phyloP scores from a whole-genome alignment of 192 early-diverging fungal genomes.

The Coemansia sp. region DNA sequence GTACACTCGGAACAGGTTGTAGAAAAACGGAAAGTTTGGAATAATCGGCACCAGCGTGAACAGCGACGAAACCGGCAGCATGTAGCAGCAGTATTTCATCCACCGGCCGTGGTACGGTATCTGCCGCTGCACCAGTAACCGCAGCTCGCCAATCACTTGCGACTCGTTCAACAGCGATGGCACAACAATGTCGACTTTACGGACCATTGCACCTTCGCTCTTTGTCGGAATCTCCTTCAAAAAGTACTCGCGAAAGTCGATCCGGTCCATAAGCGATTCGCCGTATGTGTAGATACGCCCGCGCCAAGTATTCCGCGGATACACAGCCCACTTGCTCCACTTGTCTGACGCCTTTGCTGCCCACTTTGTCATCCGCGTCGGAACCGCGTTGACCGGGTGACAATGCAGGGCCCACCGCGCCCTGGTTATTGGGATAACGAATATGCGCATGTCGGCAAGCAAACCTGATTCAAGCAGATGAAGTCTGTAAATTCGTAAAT shows the following conservation, averaged over 20 bases:
- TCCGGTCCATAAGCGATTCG: conserved; percentile 63
- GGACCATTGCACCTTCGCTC: conserved; percentile 29
- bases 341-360: conserved; percentile 38
- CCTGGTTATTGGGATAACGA: conserved; percentile 42
- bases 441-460: conserved; percentile 33
- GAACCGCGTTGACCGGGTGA: conserved; percentile 36
- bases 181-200: conserved; percentile 36
- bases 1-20: conserved; percentile 77
- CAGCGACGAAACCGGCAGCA: conserved; percentile 64
- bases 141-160: conserved; percentile 51
- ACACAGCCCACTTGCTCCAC: conserved; percentile 44
- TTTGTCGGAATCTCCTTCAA: conserved; percentile 67
- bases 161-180: conserved; percentile 52
- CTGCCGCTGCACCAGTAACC: conserved; percentile 46
- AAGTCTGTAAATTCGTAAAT: not conserved
- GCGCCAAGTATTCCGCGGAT: conserved; percentile 57
- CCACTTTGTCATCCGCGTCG: conserved; percentile 43
- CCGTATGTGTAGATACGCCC: conserved; percentile 59
- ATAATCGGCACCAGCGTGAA: conserved; percentile 72
- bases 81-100: conserved; percentile 64
- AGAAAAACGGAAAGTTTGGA: conserved; percentile 75
- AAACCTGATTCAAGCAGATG: not conserved
- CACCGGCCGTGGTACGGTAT: conserved; percentile 69
- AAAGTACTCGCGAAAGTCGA: conserved; percentile 73
- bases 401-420: conserved; percentile 51